Percentiles rank a stretch among this genome's conserved stretches.
These are phyloP conservation scores for Mycena leptocephala DNA, from an alignment of 768 basidiomycete species.

Conservation along the genomic window DNA sequence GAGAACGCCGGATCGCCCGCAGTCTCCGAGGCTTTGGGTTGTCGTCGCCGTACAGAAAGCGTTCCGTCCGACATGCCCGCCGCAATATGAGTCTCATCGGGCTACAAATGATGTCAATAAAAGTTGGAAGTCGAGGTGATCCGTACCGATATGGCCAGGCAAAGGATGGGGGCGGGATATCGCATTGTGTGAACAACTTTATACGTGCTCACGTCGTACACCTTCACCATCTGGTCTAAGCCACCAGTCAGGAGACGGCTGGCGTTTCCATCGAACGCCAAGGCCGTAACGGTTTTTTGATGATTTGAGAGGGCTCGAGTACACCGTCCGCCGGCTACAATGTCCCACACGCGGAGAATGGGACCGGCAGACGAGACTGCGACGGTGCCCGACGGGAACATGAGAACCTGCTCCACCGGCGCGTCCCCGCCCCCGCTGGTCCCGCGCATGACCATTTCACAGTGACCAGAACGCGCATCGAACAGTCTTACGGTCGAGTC, in stretches of 20 bases:
- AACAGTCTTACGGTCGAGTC: slow-evolving; percentile 93
- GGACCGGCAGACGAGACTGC: slow-evolving; percentile 92
- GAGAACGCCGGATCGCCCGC: slow-evolving; percentile 52
- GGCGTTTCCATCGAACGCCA: slow-evolving; percentile 85
- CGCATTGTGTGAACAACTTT: slow-evolving; percentile 99
- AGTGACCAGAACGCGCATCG: slow-evolving; percentile 87
- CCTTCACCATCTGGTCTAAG: slow-evolving; percentile 98
- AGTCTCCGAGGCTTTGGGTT: slow-evolving; percentile 79
- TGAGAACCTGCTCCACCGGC: slow-evolving; percentile 94
- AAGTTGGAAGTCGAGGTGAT: not conserved
- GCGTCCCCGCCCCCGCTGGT: slow-evolving; percentile 53
- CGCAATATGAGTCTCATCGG: slow-evolving; percentile 96
- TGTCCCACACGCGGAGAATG: slow-evolving; percentile 95
- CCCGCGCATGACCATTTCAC: slow-evolving; percentile 87
- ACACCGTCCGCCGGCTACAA: slow-evolving; percentile 93
- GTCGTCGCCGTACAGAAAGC: slow-evolving; percentile 94
- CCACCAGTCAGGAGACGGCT: slow-evolving; percentile 90
- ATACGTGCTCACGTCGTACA: slow-evolving; percentile 95
- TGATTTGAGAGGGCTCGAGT: slow-evolving; percentile 95
- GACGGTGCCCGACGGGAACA: slow-evolving; percentile 92
- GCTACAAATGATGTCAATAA: slow-evolving; percentile 63
- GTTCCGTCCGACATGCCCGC: slow-evolving; percentile 99
- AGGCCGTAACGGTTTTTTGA: slow-evolving; percentile 95
- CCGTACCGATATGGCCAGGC: slow-evolving; percentile 91
- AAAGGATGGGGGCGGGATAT: slow-evolving; percentile 93